Conservation (phyloP, 1,284 basidiomycete genomes). For the Xanthoconium separans region DNA sequence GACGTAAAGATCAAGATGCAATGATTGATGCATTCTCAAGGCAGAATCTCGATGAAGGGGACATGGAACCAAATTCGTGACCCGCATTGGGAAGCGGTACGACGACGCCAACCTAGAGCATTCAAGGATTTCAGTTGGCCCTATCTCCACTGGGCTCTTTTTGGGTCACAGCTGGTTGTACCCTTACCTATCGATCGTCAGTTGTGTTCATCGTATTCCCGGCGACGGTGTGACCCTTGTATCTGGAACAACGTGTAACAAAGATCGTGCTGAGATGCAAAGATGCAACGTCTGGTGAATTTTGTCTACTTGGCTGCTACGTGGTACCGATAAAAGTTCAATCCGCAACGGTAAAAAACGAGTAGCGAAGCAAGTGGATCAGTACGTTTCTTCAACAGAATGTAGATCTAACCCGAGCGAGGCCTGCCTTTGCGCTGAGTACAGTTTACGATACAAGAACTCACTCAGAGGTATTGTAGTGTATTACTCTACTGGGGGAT, state of each 20-base stretch:
- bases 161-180: slow-evolving; percentile 5
- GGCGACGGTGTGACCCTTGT: slow-evolving; percentile 3
- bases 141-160: slow-evolving; percentile 3
- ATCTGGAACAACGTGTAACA: slow-evolving; percentile 10
- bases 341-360: neutral
- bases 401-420: neutral
- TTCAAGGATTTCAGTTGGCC: slow-evolving; percentile 13
- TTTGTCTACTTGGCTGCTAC: neutral
- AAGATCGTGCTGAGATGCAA: slow-evolving; percentile 4
- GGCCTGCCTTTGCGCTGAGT: neutral
- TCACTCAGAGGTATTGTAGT: neutral
- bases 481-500: slow-evolving; percentile 9
- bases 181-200: slow-evolving; percentile 17
- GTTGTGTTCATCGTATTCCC: slow-evolving; percentile 21
- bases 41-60: slow-evolving; percentile 48
- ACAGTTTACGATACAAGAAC: neutral
- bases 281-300: neutral
- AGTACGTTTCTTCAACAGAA: neutral
- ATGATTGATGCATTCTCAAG: slow-evolving; percentile 74
- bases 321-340: neutral
- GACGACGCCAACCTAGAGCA: slow-evolving; percentile 8
- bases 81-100: slow-evolving; percentile 3
- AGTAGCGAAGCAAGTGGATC: neutral
- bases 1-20: slow-evolving; percentile 76
- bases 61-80: slow-evolving; percentile 27